Conservation (phyloP, 306 rosid species). For the Sicyos baderoa region DNA sequence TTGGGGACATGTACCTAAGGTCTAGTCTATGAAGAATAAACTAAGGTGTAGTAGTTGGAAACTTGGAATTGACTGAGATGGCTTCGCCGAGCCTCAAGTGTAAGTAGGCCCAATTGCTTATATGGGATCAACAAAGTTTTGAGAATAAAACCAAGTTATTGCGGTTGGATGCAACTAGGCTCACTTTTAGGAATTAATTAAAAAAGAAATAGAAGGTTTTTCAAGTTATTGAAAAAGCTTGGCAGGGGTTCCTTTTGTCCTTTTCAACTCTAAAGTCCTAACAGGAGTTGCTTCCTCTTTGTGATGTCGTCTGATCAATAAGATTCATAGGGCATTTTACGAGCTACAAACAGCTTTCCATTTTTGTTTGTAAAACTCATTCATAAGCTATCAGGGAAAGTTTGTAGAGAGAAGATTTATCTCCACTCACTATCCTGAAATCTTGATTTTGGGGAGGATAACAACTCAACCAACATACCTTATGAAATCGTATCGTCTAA, state of each 20-base stretch:
- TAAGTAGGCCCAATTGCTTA: neutral
- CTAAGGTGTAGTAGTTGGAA: neutral
- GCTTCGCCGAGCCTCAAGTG: neutral
- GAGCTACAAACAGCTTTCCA: neutral
- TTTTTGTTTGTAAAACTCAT: neutral
- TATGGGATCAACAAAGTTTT: neutral
- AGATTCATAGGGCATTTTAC: neutral
- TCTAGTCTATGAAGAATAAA: neutral
- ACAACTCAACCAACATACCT: neutral
- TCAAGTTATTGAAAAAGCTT: neutral
- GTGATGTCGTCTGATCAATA: neutral
- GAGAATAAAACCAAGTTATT: neutral
- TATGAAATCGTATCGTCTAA: too few relatives aligned
- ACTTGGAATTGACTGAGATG: neutral
- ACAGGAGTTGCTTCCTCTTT: neutral
- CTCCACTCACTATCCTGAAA: neutral
- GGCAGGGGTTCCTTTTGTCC: neutral
- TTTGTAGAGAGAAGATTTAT: neutral
- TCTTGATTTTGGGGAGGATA: neutral
- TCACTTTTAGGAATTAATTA: neutral
- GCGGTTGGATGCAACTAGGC: neutral
- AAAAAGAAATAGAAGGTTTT: neutral
- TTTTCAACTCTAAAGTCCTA: neutral
- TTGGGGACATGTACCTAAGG: neutral
- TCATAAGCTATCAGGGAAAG: neutral